These are phyloP conservation scores for Tolypocladium ophioglossoides DNA, from an alignment of 2,329 filamentous ascomycete genomes.

Conservation along the genomic window DNA sequence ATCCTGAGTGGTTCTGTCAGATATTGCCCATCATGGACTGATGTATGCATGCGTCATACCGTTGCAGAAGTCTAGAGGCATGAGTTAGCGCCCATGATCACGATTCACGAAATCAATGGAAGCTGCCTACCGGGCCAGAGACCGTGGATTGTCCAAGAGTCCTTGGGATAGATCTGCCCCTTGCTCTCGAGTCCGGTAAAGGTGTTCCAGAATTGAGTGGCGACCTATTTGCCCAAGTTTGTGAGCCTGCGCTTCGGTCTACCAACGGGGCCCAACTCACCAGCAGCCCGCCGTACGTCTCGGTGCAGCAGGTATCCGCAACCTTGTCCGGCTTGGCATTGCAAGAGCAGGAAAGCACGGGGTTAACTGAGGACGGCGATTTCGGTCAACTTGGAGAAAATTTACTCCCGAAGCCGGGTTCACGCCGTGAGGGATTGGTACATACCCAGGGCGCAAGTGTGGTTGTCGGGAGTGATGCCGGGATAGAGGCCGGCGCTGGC, in stretches of 20 bases:
- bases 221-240: slow-evolving; percentile 22
- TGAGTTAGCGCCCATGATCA: not conserved
- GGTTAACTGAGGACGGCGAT: slow-evolving; percentile 5
- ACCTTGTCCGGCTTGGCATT: slow-evolving; percentile 31
- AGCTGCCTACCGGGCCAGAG: slow-evolving; percentile 35
- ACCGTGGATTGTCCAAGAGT: slow-evolving; percentile 50
- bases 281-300: slow-evolving; percentile 54
- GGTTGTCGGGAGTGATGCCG: slow-evolving; percentile 39
- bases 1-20: slow-evolving; percentile 28
- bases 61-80: slow-evolving; percentile 30
- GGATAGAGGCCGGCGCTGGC: slow-evolving; percentile 28
- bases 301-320: slow-evolving; percentile 49
- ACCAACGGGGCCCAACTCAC: slow-evolving; percentile 10
- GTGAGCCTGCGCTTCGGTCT: not conserved
- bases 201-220: slow-evolving; percentile 55
- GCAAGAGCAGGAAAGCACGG: slow-evolving; percentile 36
- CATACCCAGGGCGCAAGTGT: slow-evolving; percentile 42
- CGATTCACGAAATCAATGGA: not conserved
- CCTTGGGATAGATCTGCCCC: slow-evolving; percentile 46
- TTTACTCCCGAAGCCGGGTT: not conserved
- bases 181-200: slow-evolving; percentile 48
- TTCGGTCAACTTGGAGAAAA: not conserved
- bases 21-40: not conserved
- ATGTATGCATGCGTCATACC: slow-evolving; percentile 11
- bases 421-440: not conserved